These are phyloP conservation scores for Cryptococcus floricola DNA, from an alignment of 1,284 basidiomycete species.

Conservation along the genomic window DNA sequence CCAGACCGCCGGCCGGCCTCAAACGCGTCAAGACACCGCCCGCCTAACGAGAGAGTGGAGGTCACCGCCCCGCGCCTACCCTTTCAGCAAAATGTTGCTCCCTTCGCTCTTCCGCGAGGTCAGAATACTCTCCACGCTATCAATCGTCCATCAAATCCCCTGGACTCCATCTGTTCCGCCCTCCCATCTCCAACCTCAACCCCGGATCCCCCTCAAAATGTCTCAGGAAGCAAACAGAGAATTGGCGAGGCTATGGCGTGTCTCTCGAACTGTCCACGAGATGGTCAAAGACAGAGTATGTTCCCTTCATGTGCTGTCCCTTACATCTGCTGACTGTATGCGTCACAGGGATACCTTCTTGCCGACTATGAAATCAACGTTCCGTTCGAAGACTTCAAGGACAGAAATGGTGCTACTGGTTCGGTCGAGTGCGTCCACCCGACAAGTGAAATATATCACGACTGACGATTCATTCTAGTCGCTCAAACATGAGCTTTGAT, in stretches of 20 bases:
- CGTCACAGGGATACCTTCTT: constrained; percentile 43
- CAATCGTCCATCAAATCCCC: neutral
- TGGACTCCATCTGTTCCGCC: neutral
- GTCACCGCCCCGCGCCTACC: neutral
- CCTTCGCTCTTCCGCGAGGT: neutral
- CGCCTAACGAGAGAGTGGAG: too few relatives aligned
- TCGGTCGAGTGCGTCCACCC: constrained; percentile 37
- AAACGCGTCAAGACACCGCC: too few relatives aligned
- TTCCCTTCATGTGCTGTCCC: constrained; percentile 3
- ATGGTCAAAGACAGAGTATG: constrained; percentile 78
- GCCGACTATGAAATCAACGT: constrained; percentile 50
- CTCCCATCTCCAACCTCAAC: neutral
- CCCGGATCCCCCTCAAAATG: constrained; percentile 10
- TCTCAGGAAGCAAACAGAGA: constrained; percentile 43
- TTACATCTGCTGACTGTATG: too few relatives aligned
- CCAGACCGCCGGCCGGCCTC: too few relatives aligned
- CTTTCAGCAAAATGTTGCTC: neutral
- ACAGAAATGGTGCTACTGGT: constrained; percentile 36
- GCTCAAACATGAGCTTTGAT: constrained; percentile 81
- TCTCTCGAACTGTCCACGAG: constrained; percentile 95
- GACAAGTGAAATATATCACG: neutral
- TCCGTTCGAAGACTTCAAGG: constrained; percentile 48
- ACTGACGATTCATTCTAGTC: constrained; percentile 54
- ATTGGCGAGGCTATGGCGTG: constrained; percentile 74
- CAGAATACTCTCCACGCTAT: neutral